Percentiles rank a stretch among this genome's conserved stretches.
Conservation (phyloP, 2,329 filamentous ascomycete genomes). For the Aspergillus sp. region DNA sequence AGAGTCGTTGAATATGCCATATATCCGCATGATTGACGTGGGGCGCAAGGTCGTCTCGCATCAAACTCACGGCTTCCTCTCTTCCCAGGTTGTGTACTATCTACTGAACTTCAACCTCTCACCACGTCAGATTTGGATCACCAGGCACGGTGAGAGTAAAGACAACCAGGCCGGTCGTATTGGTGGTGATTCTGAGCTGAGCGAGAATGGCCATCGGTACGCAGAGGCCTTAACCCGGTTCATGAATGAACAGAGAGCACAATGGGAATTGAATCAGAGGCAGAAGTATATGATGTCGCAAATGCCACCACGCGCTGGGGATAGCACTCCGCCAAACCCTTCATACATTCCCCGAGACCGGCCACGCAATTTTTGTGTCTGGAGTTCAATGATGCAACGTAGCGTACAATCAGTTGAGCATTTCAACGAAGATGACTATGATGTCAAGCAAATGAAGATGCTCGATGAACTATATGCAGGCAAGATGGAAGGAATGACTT, state of each 20-base stretch:
- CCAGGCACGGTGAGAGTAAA: constrained; percentile 83
- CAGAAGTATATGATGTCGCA: constrained; percentile 73
- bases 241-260: constrained; percentile 73
- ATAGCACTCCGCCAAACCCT: constrained; percentile 92
- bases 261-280: constrained; percentile 81
- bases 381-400: constrained; percentile 95
- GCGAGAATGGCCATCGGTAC: constrained; percentile 76
- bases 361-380: constrained; percentile 90
- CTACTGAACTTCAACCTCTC: constrained; percentile 95
- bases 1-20: constrained; percentile 86
- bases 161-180: constrained; percentile 89
- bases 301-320: constrained; percentile 87
- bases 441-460: constrained; percentile 97
- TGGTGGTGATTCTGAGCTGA: constrained; percentile 84
- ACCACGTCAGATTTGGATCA: constrained; percentile 97
- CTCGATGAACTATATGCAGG: constrained; percentile 95
- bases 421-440: constrained; percentile 94
- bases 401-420: constrained; percentile 83
- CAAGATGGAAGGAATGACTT: constrained; percentile 91
- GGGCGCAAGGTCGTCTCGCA: constrained; percentile 91
- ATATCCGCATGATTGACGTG: constrained; percentile 97
- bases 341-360: constrained; percentile 63
- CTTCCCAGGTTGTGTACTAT: constrained; percentile 89
- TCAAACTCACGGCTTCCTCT: constrained; percentile 86
- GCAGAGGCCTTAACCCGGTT: constrained; percentile 78